These are phyloP conservation scores for Passiflora organensis DNA, from an alignment of 345 rosid species.

Conservation along the genomic window DNA sequence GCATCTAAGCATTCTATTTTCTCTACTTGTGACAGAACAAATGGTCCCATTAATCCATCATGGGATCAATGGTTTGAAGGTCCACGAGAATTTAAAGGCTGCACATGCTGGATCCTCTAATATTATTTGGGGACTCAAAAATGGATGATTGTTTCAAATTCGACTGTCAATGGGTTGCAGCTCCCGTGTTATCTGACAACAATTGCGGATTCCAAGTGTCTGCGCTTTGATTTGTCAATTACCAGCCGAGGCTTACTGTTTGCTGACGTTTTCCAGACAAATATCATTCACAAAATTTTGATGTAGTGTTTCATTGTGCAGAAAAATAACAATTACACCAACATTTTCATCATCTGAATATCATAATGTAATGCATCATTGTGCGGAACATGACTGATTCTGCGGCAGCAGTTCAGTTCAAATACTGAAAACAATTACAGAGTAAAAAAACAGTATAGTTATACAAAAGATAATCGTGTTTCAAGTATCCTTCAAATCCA, in stretches of 20 bases:
- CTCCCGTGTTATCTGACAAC: too few species aligned
- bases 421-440: constrained; percentile 20
- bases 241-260: constrained; percentile 17
- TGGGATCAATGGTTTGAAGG: constrained; percentile 97
- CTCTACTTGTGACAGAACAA: constrained; percentile 44
- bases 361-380: constrained; percentile 20
- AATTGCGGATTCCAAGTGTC: too few species aligned
- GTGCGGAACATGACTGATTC: constrained; percentile 15
- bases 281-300: background rate
- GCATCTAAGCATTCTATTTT: background rate
- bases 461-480: constrained; percentile 19
- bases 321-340: constrained; percentile 13
- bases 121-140: constrained; percentile 14
- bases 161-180: constrained; percentile 1
- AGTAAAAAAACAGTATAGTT: constrained; percentile 12
- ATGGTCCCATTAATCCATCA: constrained; percentile 50
- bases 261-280: background rate
- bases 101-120: constrained; percentile 73
- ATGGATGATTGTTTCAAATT: background rate
- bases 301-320: constrained; percentile 21
- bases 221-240: too few species aligned
- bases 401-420: constrained; percentile 5
- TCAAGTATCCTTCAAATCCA: constrained; percentile 6
- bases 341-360: constrained; percentile 11
- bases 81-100: constrained; percentile 52